These are phyloP conservation scores for Heracleum sosnowskyi DNA, from an alignment of 129 eudicot species.

Conservation along the genomic window DNA sequence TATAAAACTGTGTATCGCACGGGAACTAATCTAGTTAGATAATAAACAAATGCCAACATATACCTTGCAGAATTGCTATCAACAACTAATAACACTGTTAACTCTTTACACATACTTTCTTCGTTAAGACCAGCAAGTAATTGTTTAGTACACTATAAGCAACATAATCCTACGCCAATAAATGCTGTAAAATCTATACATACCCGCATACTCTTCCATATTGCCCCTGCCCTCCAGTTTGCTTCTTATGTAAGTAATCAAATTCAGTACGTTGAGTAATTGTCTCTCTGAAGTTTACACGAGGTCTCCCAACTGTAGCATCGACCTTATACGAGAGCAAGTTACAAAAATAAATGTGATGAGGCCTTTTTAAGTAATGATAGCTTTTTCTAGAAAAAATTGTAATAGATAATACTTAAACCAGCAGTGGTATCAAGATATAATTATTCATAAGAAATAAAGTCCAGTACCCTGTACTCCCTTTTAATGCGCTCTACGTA, in stretches of 20 bases:
- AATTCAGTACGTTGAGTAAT: slow-evolving; percentile 92
- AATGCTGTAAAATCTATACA: slow-evolving; percentile 1
- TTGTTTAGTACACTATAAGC: not conserved
- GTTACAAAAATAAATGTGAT: not conserved
- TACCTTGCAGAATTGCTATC: not conserved
- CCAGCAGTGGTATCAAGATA: not conserved
- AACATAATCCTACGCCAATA: not conserved
- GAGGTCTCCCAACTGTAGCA: slow-evolving; percentile 87
- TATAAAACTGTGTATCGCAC: too few species aligned
- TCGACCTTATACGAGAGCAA: slow-evolving; percentile 50
- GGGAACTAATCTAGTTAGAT: too few species aligned
- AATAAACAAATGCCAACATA: not conserved
- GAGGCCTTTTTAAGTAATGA: not conserved
- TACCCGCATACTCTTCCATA: slow-evolving; percentile 95
- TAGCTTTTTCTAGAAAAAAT: not conserved
- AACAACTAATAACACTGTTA: not conserved
- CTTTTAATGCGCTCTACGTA: slow-evolving; percentile 90
- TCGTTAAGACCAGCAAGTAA: not conserved
- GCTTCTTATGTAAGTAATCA: slow-evolving; percentile 95
- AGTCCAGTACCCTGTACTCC: slow-evolving; percentile 65
- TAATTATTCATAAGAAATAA: not conserved
- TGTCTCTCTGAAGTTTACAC: slow-evolving; percentile 96
- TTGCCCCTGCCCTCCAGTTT: slow-evolving; percentile 98
- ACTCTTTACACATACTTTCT: not conserved
- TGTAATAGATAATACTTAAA: not conserved